phyloP scores from a whole-genome alignment of 495 filamentous ascomycete species.

The Trichodelitschia bisporula region DNA sequence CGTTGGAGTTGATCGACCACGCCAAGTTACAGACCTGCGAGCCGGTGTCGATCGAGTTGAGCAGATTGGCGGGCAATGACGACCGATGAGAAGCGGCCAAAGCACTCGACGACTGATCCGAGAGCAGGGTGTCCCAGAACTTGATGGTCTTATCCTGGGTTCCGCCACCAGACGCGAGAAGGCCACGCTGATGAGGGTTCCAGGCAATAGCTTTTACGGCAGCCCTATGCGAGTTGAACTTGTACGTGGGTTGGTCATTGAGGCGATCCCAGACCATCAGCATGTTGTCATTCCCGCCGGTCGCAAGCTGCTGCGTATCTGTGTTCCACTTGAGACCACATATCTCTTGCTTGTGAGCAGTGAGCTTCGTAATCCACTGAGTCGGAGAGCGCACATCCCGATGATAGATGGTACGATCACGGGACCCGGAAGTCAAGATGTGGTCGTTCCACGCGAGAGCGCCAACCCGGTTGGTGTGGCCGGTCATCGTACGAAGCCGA shows the following conservation, averaged over 20 bases:
- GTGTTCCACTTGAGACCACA: constrained; percentile 96
- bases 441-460: constrained; percentile 95
- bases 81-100: constrained; percentile 3
- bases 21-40: constrained; percentile 93
- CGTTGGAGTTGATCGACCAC: constrained; percentile 88
- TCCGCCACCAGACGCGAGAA: constrained; percentile 87
- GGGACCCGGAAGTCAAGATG: constrained; percentile 83
- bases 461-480: constrained; percentile 74
- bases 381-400: constrained; percentile 87
- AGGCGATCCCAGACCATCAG: constrained; percentile 95
- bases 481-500: constrained; percentile 81
- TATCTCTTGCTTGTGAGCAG: constrained; percentile 96
- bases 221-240: constrained; percentile 78
- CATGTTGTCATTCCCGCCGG: constrained; percentile 95
- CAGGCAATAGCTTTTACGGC: constrained; percentile 98
- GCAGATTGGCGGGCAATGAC: constrained; percentile 9
- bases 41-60: constrained; percentile 47
- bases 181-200: constrained; percentile 83
- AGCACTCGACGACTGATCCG: constrained; percentile 28
- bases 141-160: constrained; percentile 91
- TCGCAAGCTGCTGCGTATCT: constrained; percentile 84
- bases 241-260: constrained; percentile 63
- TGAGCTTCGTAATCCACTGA: constrained; percentile 60
- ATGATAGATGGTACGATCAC: constrained; percentile 81
- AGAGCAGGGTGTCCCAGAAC: constrained; percentile 75